Percentiles rank a stretch among this genome's conserved stretches.
Conservation (phyloP, 306 rosid genomes). For the Ochetophila trinervis region DNA sequence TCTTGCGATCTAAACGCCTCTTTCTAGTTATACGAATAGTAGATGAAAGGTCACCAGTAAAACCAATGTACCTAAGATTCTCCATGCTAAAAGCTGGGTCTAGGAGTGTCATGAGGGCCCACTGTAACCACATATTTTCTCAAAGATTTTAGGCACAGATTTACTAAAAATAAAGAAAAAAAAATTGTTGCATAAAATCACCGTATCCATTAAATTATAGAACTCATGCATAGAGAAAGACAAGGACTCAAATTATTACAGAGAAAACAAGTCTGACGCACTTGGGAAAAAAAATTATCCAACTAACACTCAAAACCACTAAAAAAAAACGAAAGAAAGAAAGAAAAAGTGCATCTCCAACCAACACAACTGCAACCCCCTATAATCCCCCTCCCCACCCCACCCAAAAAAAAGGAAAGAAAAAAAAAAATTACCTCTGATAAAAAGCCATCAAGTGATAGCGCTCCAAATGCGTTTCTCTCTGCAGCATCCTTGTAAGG, state of each 20-base stretch:
- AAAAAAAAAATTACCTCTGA: slow-evolving; percentile 34
- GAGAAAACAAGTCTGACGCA: no score
- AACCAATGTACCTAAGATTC: slow-evolving; percentile 89
- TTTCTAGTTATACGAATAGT: slow-evolving; percentile 75
- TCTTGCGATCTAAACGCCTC: slow-evolving; percentile 84
- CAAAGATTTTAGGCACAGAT: neutral
- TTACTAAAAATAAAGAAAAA: no score
- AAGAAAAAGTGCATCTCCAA: neutral
- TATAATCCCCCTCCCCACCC: neutral
- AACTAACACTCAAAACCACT: no score
- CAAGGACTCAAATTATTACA: no score
- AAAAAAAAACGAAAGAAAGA: no score
- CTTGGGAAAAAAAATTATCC: no score
- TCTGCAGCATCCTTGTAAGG: slow-evolving; percentile 77
- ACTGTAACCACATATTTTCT: slow-evolving; percentile 45
- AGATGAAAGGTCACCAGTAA: slow-evolving; percentile 67
- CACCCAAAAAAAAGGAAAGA: neutral
- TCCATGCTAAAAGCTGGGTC: slow-evolving; percentile 78
- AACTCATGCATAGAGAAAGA: no score
- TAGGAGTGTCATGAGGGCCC: slow-evolving; percentile 92
- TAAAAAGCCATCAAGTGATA: slow-evolving; percentile 78
- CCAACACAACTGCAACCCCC: neutral
- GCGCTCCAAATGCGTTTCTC: slow-evolving; percentile 77
- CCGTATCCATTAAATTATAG: no score
- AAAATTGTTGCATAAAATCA: no score